These are phyloP conservation scores for Blepharisma japonicum DNA, from an alignment of 73 alveolate genomes.

Conservation along the genomic window DNA sequence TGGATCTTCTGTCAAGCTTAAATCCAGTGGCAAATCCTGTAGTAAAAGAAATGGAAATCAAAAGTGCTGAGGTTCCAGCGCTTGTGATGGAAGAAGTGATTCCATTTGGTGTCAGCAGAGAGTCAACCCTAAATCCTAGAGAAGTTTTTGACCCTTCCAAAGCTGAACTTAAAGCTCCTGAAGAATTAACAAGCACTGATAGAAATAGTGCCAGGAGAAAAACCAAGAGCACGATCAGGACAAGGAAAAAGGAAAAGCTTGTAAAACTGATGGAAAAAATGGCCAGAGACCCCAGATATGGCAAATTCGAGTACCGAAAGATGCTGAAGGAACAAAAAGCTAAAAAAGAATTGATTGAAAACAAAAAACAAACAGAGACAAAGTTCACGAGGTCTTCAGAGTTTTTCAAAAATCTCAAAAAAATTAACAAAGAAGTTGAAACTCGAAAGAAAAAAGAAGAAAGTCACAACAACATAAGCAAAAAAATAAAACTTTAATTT, in stretches of 20 bases:
- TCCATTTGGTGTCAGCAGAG: constrained; percentile 44
- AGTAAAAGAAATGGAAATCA: constrained; percentile 42
- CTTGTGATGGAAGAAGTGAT: constrained; percentile 53
- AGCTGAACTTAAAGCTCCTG: constrained; percentile 10
- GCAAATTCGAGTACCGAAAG: constrained; percentile 23
- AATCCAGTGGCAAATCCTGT: constrained; percentile 46
- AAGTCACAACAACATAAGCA: not conserved
- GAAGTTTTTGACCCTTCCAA: constrained; percentile 38
- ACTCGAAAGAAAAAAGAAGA: not conserved
- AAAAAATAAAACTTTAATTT: constrained; percentile 14
- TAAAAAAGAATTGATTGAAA: constrained; percentile 12
- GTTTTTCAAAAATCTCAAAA: constrained; percentile 23
- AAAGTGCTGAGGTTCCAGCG: constrained; percentile 59
- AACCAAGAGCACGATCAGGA: not conserved
- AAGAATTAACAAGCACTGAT: constrained; percentile 22
- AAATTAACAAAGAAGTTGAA: constrained; percentile 5
- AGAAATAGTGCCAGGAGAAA: not conserved
- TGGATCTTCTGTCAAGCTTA: constrained; percentile 45
- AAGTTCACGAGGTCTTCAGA: constrained; percentile 32
- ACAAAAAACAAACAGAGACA: constrained; percentile 20
- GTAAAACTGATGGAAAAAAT: constrained; percentile 6
- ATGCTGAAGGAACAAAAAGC: constrained; percentile 2
- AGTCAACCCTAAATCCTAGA: constrained; percentile 41
- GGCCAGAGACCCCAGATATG: constrained; percentile 17
- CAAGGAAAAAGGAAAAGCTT: constrained; percentile 13